A percentile compares a stretch with the other conserved stretches of the same genome.
Evolutionary conservation across 2,329 filamentous ascomycete species (phyloP).

Genomic region (Alternaria atra): DNA sequence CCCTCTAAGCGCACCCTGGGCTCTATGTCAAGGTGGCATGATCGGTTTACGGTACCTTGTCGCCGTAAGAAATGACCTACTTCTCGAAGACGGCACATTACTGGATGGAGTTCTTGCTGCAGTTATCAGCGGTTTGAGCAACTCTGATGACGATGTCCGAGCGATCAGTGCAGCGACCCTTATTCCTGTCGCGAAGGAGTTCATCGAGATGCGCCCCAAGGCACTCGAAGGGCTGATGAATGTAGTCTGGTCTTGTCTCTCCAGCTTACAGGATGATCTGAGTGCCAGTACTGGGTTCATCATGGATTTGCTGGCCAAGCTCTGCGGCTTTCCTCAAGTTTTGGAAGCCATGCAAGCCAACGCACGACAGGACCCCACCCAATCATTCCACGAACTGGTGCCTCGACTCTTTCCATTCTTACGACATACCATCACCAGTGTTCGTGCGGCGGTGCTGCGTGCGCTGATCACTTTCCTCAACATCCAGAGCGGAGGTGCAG

Average conservation of each 20-base stretch:
- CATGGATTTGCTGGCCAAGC: constrained; percentile 95
- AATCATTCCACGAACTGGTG: constrained; percentile 91
- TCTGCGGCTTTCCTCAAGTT: constrained; percentile 93
- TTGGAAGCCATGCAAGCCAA: constrained; percentile 93
- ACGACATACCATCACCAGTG: constrained; percentile 94
- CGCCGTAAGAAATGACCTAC: constrained; percentile 89
- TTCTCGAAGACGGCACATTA: constrained; percentile 82
- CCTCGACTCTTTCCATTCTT: constrained; percentile 95
- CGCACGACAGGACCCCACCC: constrained; percentile 77
- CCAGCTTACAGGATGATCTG: constrained; percentile 94
- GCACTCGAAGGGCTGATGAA: constrained; percentile 84
- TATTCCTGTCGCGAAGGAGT: constrained; percentile 94
- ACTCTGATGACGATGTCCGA: constrained; percentile 93
- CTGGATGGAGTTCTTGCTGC: constrained; percentile 92
- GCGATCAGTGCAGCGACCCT: constrained; percentile 97
- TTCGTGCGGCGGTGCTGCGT: constrained; percentile 90
- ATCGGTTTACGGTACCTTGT: constrained; percentile 95
- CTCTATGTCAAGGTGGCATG: constrained; percentile 97
- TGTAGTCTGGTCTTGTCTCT: constrained; percentile 97
- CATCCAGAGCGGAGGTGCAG: constrained; percentile 79
- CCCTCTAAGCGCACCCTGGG: constrained; percentile 76
- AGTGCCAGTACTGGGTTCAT: constrained; percentile 97
- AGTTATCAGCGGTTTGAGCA: constrained; percentile 92
- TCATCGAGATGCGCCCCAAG: constrained; percentile 82
- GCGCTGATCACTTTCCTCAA: constrained; percentile 92